Base-by-base conservation (phyloP, 345 rosid species). In the Isatis tinctoria region DNA sequence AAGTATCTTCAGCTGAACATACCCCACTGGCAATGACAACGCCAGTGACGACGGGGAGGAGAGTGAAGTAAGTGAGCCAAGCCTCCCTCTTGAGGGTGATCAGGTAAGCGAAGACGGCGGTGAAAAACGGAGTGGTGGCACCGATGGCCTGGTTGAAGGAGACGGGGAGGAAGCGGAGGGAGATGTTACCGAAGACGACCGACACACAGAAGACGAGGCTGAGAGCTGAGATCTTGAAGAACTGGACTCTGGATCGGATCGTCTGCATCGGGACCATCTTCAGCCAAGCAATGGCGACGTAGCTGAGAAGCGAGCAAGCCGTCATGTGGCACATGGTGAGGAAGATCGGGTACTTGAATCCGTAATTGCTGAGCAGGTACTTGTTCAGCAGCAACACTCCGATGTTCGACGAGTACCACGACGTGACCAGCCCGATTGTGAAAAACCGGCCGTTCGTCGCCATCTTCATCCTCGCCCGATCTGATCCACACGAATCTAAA, bases 251-350 rank as follows among this genome's bases (percentile, higher is more conserved):
- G 16, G 99, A 92, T 60, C 98, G 90, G 67, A 96, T 88, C 27
- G 97, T 96, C 74, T 96, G 99, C 97, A 96, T 87, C 4, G 99
- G 99, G 8, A 96, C 99, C 90, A 96, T 84, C 87, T 89, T 92
- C 84, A 96, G 60, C 98, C 99, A 92, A 3, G 91, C 98, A 68
- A 96, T 89, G 77, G 93, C 96, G 43, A 96, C 70, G 79, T 96
- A 96, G 82, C 97, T 90, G 37, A 96, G 80, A 80, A 96, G 72
- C 37, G 96, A 89, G 64, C 99, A 96, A 41, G 99, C 98, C 10
- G 96, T 96, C 99, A 96, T 96, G 86, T 96, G 99, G 65, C 99
- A 96, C 98, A 96, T 92, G 69, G 99, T 92, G 67, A 96, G 83
- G 77, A 96, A 96, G 83, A 96, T 96, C 71, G 99, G 99, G 76